Conservation (phyloP, 2,329 filamentous ascomycete genomes). For the Nemania bipapillata region DNA sequence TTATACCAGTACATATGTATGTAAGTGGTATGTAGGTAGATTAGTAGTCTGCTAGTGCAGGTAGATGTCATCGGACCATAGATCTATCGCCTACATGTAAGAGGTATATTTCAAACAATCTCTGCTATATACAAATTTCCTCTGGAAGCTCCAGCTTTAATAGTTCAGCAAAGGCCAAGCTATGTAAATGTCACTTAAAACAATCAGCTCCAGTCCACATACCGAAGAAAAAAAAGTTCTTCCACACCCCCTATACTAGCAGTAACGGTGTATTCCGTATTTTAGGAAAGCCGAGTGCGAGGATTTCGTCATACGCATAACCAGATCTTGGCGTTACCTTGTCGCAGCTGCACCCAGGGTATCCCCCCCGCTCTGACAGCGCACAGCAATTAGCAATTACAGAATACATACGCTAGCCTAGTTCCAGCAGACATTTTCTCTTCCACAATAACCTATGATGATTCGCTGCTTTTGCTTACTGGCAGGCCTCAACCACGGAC, state of each 20-base stretch:
- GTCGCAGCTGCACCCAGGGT: not conserved
- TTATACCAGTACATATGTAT: too few relatives aligned
- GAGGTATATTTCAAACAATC: not conserved
- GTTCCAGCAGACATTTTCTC: not conserved
- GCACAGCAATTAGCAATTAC: too few relatives aligned
- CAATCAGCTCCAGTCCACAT: not conserved
- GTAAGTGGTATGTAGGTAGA: too few relatives aligned
- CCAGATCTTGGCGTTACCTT: not conserved
- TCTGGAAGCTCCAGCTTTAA: not conserved
- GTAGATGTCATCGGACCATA: not conserved
- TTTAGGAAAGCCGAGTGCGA: not conserved
- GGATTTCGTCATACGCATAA: slow-evolving; percentile 1
- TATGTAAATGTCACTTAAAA: not conserved
- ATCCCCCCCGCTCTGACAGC: not conserved
- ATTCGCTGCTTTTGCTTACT: not conserved
- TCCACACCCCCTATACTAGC: not conserved
- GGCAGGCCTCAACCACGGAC: not conserved
- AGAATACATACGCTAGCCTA: not conserved
- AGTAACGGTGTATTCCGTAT: not conserved
- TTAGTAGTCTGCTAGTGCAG: too few relatives aligned
- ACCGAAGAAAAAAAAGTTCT: not conserved
- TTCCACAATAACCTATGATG: not conserved
- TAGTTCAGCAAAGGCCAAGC: not conserved
- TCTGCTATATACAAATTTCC: not conserved
- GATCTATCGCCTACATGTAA: not conserved